Evolutionary conservation across 2,329 filamentous ascomycete genomes (phyloP), one percentile per base, ranked within the genome.

Genomic region (Penicillium sp.): DNA sequence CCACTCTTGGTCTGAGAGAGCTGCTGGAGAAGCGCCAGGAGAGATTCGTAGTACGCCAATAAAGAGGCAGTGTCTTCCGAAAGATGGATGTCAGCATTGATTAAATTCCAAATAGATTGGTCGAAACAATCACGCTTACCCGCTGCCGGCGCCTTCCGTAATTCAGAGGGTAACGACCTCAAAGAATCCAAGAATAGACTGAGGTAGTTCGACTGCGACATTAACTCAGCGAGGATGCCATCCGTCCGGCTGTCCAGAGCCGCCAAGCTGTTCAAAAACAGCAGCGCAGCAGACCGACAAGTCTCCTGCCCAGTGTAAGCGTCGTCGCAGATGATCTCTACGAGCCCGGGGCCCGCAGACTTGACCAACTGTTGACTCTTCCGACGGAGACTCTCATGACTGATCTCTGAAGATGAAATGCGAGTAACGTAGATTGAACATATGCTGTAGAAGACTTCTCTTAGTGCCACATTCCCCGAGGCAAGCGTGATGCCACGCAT

Each of bases 261-360:
- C 29, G 94, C 83, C 11, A 97, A 71, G 1, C 86, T 81, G 46
- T 86, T 84, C 32, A 98, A 76, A n/a, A 97, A 76, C 34, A 96
- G 79, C 38, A 97, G 75, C 9, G 93, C 90, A 1, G 91, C 85
- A 3, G 94, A 83, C 63, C 94, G 87, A 66, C 88, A 94, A 9
- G 78, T 80, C 34, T 86, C 80, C 61, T 91, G 86, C 35, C 90
- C 89, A 50, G 86, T 84, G 66, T 90, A 91, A 18, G 90, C 90
- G 71, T 98, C 93, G 62, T 98, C 93, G 64, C 90, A 96, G 38
- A 96, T 77, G 26, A 89, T 83, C 58, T 91, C 89, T 51, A 97
- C 79, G 35, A 97, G 76, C 46, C 86, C 80, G 60, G 89, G 86
- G 35, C 93, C 90, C 39, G 89, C 83, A 4, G 85, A 82, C 66